Evolutionary conservation across 2,329 filamentous ascomycete species (phyloP), one percentile per base, ranked within the genome.

Genomic region (Hymenoscyphus scutula): DNA sequence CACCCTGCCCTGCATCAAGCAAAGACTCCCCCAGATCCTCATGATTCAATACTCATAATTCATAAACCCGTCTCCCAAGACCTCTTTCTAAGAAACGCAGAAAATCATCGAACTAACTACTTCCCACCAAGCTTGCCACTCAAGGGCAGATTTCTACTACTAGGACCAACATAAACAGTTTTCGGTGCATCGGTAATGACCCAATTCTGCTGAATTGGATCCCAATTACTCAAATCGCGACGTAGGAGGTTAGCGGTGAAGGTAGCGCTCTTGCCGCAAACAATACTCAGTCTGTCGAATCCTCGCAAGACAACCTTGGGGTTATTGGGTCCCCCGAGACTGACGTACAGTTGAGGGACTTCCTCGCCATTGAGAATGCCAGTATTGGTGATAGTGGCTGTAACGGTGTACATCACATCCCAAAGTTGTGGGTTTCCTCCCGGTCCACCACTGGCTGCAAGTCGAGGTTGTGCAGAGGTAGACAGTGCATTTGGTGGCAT

Each of bases 181-280:
- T 75, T 75, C 0, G 71, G 66, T 25, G 66, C 67, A 53, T 63
- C 62, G 4, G 66, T 68, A 30, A 75, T 69, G 54, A 92, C 84
- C 93, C 94, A 98, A 79, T 97, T 88, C 81, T 97, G 93, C n/a
- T 78, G 74, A 1, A 73, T 81, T 0, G 84, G 79, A 69, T 97
- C 91, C 93, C 94, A 97, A 78, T 92, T 95, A 74, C 89, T 92
- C 61, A 97, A 69, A 72, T 97, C 94, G 62, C 92, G 86, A 45
- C 93, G 84, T 5, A 87, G 92, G 61, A 97, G 76, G 17, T 87
- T 82, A 0, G 85, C 87, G 0, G 76, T 80, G 79, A 95, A 96
- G 1, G 81, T 84, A 3, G 79, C 81, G 58, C 82, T 85, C 75
- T 85, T 75, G n/a, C 91, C 91, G 0, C 91, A 83, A 3, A 83